Evolutionary conservation across 192 early-diverging fungal genomes (phyloP), one percentile per base, ranked within the genome.

Genomic region (Phlyctochytrium arcticum): DNA sequence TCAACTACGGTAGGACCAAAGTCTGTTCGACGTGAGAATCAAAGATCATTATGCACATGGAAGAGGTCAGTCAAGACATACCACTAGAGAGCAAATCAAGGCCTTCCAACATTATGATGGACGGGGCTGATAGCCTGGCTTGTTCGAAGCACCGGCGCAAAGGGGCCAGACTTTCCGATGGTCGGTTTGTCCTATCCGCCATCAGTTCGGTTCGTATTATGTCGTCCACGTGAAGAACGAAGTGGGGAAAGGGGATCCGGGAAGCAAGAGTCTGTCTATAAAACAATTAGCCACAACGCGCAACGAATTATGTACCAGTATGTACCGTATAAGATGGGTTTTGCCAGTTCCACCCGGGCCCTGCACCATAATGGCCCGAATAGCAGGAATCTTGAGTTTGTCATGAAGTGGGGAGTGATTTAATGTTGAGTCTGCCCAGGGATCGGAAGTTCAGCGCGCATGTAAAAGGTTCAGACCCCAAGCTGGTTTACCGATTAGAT

Each of bases 81-180:
- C 83, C 79, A 62, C 71, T 75, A 7, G 59, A 64, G 21, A 88
- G 51, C 4, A 65, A 23, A 64, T 87, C 82, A 39, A 88, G 46
- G 21, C 80, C 86, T 33, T 71, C 55, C 10, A 88, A 36, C 0
- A 85, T 34, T 1, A 88, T 50, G 19, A 85, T 74, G 3, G 75
- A 74, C 2, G 85, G 85, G 0, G 67, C 56, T 0, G 55, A 53
- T 21, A 77, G 57, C 31, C 70, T 59, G 0, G 86, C 86, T 29
- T 73, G 67, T 46, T 58, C 70, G 30, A 72, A 65, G 60, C 48
- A 75, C 10, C 36, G 57, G 50, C 44, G 59, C 21, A 54, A 64
- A 10, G 76, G 56, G 64, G 63, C 27, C 66, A 82, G 2, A n/a
- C n/a, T 54, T 60, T 4, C 39, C 64, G 7, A 62, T 59, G 19